Evolutionary conservation across 331 rosid species (phyloP).

Genomic region (Malus hybrid): DNA sequence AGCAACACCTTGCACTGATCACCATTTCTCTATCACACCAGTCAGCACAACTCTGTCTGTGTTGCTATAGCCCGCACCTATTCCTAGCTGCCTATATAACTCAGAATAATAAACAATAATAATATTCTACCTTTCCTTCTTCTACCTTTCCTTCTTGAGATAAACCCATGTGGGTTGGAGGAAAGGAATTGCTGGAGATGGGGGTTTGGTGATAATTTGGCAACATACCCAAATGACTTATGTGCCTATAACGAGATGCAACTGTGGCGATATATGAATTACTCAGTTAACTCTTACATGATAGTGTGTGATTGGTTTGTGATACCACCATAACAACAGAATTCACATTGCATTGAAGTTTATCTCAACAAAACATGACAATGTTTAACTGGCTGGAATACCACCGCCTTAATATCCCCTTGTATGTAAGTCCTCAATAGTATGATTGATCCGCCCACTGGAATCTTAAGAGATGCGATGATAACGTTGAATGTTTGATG

Average conservation of each 20-base stretch:
- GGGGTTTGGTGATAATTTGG: not conserved
- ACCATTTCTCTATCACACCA: slow-evolving; percentile 9
- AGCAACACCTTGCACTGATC: slow-evolving; percentile 10
- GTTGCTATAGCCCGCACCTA: not conserved
- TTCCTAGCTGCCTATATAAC: not conserved
- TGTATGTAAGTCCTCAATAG: not conserved
- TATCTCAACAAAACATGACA: too few relatives aligned
- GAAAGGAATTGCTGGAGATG: not conserved
- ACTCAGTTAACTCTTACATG: not conserved
- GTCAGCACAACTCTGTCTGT: not conserved
- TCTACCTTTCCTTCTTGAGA: not conserved
- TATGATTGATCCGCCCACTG: not conserved
- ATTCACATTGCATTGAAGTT: accelerated
- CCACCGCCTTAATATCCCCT: not conserved
- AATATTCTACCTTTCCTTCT: not conserved
- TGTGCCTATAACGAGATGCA: not conserved
- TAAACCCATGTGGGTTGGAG: not conserved
- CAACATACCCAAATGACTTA: not conserved
- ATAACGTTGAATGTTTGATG: not conserved
- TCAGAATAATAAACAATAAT: too few relatives aligned
- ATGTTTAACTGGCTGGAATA: too few relatives aligned
- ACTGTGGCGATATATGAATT: not conserved
- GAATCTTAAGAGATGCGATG: too few relatives aligned
- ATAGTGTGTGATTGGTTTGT: not conserved
- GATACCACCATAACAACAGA: too few relatives aligned